phyloP scores from a whole-genome alignment of 306 rosid species.

The Vicia sativa region DNA sequence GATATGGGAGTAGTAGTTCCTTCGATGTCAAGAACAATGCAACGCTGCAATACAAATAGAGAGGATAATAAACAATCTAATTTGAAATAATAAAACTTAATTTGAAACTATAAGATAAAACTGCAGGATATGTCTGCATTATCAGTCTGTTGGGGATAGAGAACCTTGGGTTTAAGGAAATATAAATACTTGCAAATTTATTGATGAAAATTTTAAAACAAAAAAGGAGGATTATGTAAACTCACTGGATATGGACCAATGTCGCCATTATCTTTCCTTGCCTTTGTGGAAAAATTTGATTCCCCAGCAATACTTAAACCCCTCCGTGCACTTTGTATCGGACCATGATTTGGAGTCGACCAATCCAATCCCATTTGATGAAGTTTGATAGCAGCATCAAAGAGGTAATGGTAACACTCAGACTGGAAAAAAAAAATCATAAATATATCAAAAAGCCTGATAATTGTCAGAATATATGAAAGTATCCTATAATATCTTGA shows the following conservation, averaged over 20 bases:
- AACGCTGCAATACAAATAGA: constrained; percentile 59
- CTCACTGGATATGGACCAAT: constrained; percentile 56
- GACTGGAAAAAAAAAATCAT: constrained; percentile 57
- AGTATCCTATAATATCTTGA: neutral
- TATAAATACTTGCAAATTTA: constrained; percentile 12
- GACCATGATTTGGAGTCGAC: constrained; percentile 77
- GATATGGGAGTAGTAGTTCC: constrained; percentile 99
- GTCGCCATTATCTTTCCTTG: constrained; percentile 53
- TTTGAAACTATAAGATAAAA: constrained; percentile 9
- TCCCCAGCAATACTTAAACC: constrained; percentile 46
- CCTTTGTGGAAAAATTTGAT: constrained; percentile 58
- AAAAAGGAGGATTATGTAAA: constrained; percentile 33
- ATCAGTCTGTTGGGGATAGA: constrained; percentile 20
- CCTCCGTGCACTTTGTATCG: constrained; percentile 58
- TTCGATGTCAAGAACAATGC: constrained; percentile 95
- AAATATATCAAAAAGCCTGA: constrained; percentile 31
- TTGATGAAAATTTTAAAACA: constrained; percentile 20
- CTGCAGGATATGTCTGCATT: constrained; percentile 21
- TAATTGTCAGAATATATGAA: neutral
- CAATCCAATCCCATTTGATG: constrained; percentile 85
- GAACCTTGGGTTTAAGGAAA: constrained; percentile 32
- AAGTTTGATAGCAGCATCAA: constrained; percentile 92
- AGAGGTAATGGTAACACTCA: constrained; percentile 89
- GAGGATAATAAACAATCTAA: constrained; percentile 27
- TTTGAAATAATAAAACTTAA: constrained; percentile 5